Percentiles rank a stretch among this genome's conserved stretches.
These are phyloP conservation scores for Beta corolliflora DNA, from an alignment of 179 eudicot genomes.

Conservation along the genomic window DNA sequence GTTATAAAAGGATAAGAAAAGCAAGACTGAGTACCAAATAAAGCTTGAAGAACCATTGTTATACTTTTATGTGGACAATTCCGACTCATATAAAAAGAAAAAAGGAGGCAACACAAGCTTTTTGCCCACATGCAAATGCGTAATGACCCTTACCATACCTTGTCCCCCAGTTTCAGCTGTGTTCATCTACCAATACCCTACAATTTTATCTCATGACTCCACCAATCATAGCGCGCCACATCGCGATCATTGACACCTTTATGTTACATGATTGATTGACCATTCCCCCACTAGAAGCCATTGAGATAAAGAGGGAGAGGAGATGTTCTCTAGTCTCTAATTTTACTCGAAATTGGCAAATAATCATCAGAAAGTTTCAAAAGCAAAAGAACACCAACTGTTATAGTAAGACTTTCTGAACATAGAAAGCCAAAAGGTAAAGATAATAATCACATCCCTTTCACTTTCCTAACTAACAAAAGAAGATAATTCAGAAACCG, in stretches of 20 bases:
- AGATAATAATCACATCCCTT: conserved; percentile 21
- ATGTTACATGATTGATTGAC: conserved; percentile 7
- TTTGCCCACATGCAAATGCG: conserved; percentile 38
- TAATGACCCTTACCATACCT: conserved; percentile 40
- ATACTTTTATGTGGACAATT: conserved; percentile 15
- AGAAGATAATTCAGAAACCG: background rate
- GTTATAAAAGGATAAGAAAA: conserved; percentile 13
- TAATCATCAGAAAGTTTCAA: conserved; percentile 33
- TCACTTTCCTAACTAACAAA: conserved; percentile 31
- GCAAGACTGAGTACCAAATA: background rate
- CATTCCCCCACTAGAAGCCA: background rate
- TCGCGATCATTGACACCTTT: background rate
- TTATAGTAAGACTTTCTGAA: conserved; percentile 28
- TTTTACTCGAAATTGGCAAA: conserved; percentile 14
- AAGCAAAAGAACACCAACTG: conserved; percentile 35
- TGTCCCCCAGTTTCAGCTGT: conserved; percentile 16
- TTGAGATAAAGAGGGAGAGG: background rate
- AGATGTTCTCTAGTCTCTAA: conserved; percentile 13
- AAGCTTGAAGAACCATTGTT: conserved; percentile 19
- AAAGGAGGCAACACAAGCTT: conserved; percentile 22
- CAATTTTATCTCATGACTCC: background rate
- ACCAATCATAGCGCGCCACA: conserved; percentile 20
- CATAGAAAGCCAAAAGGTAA: conserved; percentile 27
- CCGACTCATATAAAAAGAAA: conserved; percentile 6
- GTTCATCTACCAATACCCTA: conserved; percentile 2